phyloP scores from a whole-genome alignment of 163 green algal species.

The Volvox carteri region DNA sequence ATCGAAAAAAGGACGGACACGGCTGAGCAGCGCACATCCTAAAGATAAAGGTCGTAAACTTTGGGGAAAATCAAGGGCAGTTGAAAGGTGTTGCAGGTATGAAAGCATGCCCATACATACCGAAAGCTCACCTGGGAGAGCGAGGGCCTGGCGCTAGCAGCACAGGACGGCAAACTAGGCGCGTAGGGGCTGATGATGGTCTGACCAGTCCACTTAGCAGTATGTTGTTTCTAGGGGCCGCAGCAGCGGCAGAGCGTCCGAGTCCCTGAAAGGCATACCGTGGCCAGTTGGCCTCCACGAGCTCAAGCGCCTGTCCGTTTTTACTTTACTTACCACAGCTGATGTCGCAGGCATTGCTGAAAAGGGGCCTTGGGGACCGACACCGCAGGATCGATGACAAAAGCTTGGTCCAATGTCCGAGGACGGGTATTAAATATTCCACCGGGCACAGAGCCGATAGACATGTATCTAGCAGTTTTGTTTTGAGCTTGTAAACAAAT shows the following conservation, averaged over 20 bases:
- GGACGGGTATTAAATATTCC: background rate
- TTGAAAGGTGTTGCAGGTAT: background rate
- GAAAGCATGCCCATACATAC: background rate
- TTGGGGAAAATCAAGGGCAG: background rate
- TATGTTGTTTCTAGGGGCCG: background rate
- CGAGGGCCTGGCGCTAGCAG: slow-evolving; percentile 22
- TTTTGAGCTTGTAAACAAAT: background rate
- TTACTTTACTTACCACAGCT: background rate
- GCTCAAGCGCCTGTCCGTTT: background rate
- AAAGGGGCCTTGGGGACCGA: background rate
- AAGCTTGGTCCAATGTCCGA: slow-evolving; percentile 5
- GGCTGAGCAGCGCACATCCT: background rate
- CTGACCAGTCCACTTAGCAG: background rate
- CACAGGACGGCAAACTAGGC: slow-evolving; percentile 1
- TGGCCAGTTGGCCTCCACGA: background rate
- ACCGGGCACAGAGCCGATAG: background rate
- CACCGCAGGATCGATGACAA: background rate
- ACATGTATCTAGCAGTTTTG: background rate
- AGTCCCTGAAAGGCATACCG: slow-evolving; percentile 4
- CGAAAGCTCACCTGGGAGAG: slow-evolving; percentile 11
- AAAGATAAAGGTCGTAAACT: background rate
- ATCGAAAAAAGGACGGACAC: background rate
- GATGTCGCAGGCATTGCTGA: background rate
- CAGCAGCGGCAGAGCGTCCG: background rate
- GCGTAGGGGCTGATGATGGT: background rate